Percentiles rank a stretch among this genome's conserved stretches.
Conservation (phyloP, 2,329 filamentous ascomycete genomes). For the Verticillium albo-atrum region DNA sequence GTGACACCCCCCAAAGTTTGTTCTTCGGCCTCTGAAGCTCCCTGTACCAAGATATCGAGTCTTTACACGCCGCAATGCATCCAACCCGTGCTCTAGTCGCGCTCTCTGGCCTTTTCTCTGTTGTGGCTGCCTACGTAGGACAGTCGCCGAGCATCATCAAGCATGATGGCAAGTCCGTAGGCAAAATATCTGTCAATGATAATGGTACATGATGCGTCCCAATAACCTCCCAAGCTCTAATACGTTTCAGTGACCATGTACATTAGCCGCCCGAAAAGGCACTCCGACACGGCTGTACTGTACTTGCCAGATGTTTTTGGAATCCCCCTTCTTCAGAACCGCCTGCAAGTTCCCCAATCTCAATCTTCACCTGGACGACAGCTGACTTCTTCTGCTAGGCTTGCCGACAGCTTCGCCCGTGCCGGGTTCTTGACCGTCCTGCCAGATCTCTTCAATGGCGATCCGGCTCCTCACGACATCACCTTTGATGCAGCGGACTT, state of each 20-base stretch:
- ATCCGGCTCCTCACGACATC: slow-evolving; percentile 39
- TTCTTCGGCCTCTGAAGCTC: background rate
- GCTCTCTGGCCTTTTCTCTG: background rate
- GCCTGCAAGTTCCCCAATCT: slow-evolving; percentile 4
- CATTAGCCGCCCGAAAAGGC: slow-evolving; percentile 1
- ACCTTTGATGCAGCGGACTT: slow-evolving; percentile 36
- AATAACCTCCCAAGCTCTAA: background rate
- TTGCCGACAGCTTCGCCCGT: slow-evolving; percentile 63
- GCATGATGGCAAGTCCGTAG: background rate
- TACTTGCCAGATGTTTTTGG: slow-evolving; percentile 33
- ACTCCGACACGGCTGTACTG: slow-evolving; percentile 17
- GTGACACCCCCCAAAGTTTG: background rate
- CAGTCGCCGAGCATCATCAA: background rate
- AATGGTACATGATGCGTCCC: too few relatives aligned
- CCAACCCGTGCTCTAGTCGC: background rate
- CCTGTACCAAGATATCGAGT: background rate
- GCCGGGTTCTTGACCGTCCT: slow-evolving; percentile 62
- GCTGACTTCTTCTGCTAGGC: slow-evolving; percentile 8
- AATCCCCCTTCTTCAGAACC: slow-evolving; percentile 23
- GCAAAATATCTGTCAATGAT: background rate
- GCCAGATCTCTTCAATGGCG: slow-evolving; percentile 62
- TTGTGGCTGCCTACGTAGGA: background rate
- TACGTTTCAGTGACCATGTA: slow-evolving; percentile 4
- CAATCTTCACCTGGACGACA: rapidly evolving
- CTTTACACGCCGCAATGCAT: background rate